These are phyloP conservation scores for Chenopodium quinoa DNA, from an alignment of 148 eudicot genomes.

Conservation along the genomic window DNA sequence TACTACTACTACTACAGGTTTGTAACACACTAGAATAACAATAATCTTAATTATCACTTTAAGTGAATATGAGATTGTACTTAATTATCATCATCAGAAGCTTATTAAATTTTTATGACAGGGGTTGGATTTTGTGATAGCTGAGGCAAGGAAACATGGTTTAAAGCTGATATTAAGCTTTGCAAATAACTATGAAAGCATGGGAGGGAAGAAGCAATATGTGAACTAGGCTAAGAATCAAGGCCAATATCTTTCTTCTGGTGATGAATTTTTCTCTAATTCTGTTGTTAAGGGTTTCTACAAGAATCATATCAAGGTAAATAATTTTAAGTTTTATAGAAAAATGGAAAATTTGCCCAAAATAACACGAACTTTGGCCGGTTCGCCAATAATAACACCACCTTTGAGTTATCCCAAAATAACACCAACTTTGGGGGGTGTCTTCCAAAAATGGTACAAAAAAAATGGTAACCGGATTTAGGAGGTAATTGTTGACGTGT, in stretches of 20 bases:
- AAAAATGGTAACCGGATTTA: no score
- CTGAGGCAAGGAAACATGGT: constrained; percentile 85
- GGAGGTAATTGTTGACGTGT: no score
- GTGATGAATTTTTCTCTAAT: constrained; percentile 80
- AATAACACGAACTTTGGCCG: no score
- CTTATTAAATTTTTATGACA: constrained; percentile 11
- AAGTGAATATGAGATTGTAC: not conserved
- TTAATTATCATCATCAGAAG: no score
- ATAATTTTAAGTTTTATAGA: not conserved
- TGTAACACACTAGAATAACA: no score
- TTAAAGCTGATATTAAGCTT: constrained; percentile 76
- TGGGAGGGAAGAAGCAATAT: constrained; percentile 93
- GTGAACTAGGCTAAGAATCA: constrained; percentile 85
- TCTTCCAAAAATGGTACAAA: no score
- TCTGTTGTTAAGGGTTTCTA: constrained; percentile 69
- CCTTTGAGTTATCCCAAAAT: no score
- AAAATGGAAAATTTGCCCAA: no score
- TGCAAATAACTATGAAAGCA: constrained; percentile 74
- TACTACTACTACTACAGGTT: not conserved
- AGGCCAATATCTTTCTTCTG: constrained; percentile 68
- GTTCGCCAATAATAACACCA: no score
- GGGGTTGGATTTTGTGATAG: constrained; percentile 96
- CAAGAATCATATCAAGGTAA: constrained; percentile 84
- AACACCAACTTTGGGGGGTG: no score
- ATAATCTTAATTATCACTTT: no score